Evolutionary conservation across 208 protist genomes (phyloP), one percentile per base, ranked within the genome.

Genomic region (Leishmania major): DNA sequence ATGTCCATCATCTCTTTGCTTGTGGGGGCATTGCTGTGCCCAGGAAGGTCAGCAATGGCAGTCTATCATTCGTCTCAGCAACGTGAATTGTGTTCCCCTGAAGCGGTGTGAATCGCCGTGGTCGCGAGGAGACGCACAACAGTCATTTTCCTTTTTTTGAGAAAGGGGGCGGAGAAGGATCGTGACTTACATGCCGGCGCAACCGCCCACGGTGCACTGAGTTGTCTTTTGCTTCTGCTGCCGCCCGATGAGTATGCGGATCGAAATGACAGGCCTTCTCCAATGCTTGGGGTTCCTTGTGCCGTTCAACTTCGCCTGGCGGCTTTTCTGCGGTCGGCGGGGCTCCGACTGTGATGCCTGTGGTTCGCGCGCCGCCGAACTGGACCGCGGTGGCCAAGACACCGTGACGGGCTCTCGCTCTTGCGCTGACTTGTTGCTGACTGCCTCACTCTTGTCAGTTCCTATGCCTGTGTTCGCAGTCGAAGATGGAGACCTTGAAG

Each of bases 211-310:
- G 22, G 49, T 66, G 71, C 81, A 84, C 70, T 84, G 81, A 3
- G 19, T 77, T 37, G 37, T 11, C 22, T 67, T 80, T 53, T 81
- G 70, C 70, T 84, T 84, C 71, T 76, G 76, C 4, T 6, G 76
- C 1, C 10, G 45, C 49, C 31, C 35, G 3, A 43, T 10, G 35
- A 25, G 53, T 25, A 49, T 78, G 40, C 28, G 25, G 19, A 40
- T 57, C 43, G 69, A 80, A 49, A 49, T 15, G 11, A 6, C n/a
- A 19, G 17, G 37, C 31, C 37, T 72, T 57, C 45, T 43, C 0
- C 28, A 28, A 1, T 31, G 22, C 22, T 49, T 47, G 0, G 37
- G 64, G 4, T 19, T 1, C 31, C 43, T 71, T 45, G 11, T 51
- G 28, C 43, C 13, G 35, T 4, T 19, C 10, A 75, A 59, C 37